A percentile compares a stretch with the other conserved stretches of the same genome.
Conservation (phyloP, 2,329 filamentous ascomycete genomes). For the Ophiostoma perfectum region DNA sequence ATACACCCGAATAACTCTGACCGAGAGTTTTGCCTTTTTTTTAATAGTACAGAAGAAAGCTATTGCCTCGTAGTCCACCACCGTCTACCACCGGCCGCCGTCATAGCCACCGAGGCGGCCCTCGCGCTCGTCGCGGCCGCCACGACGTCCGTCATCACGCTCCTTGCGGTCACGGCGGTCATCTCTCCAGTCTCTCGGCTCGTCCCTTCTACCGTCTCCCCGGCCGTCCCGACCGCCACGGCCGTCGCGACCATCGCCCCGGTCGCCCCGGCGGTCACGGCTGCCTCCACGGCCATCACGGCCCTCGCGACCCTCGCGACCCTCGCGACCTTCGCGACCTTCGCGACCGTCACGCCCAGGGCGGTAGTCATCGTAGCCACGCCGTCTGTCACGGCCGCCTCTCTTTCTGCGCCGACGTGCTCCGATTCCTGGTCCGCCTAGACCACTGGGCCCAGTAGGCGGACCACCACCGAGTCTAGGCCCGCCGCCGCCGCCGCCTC, state of each 20-base stretch:
- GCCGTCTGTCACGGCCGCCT: conserved; percentile 19
- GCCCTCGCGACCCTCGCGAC: conserved; percentile 22
- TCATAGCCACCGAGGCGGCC: conserved; percentile 20
- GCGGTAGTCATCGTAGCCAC: conserved; percentile 23
- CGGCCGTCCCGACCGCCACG: conserved; percentile 29
- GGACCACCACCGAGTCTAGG: background rate
- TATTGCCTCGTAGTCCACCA: background rate
- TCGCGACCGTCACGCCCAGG: conserved; percentile 9
- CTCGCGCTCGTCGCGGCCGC: conserved; percentile 18
- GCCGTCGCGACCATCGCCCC: background rate
- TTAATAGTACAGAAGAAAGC: background rate
- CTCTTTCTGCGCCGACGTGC: conserved; percentile 23
- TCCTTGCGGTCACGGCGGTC: conserved; percentile 16
- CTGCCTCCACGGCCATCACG: conserved; percentile 27
- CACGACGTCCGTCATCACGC: background rate
- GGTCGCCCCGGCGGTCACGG: conserved; percentile 16
- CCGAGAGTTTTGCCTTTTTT: background rate
- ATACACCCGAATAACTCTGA: background rate
- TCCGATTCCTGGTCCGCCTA: conserved; percentile 20
- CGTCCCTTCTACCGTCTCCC: conserved; percentile 17
- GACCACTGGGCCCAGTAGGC: conserved; percentile 27
- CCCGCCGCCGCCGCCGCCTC: conserved; percentile 31
- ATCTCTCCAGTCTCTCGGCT: background rate
- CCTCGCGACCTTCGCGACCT: background rate
- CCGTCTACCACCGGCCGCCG: conserved; percentile 11